Conservation (phyloP, 2,329 filamentous ascomycete species). For the Microdochium trichocladiopsis region DNA sequence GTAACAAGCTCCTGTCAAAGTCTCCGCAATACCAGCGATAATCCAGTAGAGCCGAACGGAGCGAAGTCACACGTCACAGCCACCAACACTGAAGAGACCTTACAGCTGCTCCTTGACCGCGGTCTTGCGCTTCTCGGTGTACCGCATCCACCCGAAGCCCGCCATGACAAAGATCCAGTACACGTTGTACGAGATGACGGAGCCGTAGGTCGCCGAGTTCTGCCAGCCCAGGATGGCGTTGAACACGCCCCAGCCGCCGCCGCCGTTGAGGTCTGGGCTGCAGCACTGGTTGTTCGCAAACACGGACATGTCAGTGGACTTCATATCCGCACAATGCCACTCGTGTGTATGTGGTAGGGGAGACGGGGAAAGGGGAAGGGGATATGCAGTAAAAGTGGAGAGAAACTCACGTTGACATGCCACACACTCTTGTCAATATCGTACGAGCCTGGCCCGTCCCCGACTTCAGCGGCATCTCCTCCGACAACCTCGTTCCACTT, state of each 20-base stretch:
- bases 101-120: not conserved
- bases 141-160: slow-evolving; percentile 58
- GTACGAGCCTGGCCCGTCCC: slow-evolving; percentile 65
- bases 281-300: slow-evolving; percentile 67
- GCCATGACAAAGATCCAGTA: slow-evolving; percentile 74
- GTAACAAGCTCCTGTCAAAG: too few species aligned
- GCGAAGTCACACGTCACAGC: too few species aligned
- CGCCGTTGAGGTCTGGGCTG: slow-evolving; percentile 64
- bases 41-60: too few species aligned
- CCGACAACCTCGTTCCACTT: slow-evolving; percentile 60
- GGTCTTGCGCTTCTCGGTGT: slow-evolving; percentile 42
- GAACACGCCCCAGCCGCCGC: slow-evolving; percentile 80
- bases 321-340: too few species aligned
- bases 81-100: too few species aligned
- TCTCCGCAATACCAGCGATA: too few species aligned
- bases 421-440: slow-evolving; percentile 73
- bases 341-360: too few species aligned
- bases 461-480: slow-evolving; percentile 43
- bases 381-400: too few species aligned
- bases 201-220: slow-evolving; percentile 83
- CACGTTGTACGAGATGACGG: slow-evolving; percentile 78
- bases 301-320: too few species aligned
- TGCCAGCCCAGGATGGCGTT: slow-evolving; percentile 82
- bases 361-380: too few species aligned
- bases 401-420: slow-evolving; percentile 65